Base-by-base conservation (phyloP, 441 rosid species). In the Capsella rubella region DNA sequence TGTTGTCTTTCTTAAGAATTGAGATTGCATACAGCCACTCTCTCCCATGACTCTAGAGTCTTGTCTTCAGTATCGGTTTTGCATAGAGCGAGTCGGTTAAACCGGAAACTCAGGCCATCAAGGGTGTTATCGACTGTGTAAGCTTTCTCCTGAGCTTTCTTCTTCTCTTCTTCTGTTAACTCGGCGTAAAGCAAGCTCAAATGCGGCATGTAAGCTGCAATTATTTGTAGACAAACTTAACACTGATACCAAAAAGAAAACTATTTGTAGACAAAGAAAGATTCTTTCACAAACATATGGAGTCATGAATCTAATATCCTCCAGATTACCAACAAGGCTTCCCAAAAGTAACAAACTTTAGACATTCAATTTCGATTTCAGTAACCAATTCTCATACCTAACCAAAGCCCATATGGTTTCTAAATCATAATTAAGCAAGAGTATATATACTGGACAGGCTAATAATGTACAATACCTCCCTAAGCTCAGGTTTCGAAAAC, bases 141-240 rank as follows among this genome's bases (percentile, higher is more conserved):
- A 21, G 88, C 91, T 73, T 80, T 89, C 74, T 90, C 97, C 75
- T 78, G 81, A 29, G 90, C 95, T 73, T 76, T 81, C 76, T 85
- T 85, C 91, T 91, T 93, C 80, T 86, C 90, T 39, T 88, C 90
- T 28, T 89, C 93, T 1, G 86, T 82, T 34, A 91, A 83, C 78
- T 88, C 90, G 2, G 83, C 89, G 27, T 93, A 93, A 1, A 91
- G 84, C 31, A 93, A 76, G 82, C 98, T 93, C 73, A 86, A 67
- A 83, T 90, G 98, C 3, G 97, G 98, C 97, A 90, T 91, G 87
- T 91, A 93, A 52, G 92, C 97, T 93, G 84, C 82, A 58, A 76
- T 2, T 4, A 62, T 62, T 2, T 47, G 40, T 34, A 47, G 50
- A 51, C 55, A 60, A 66, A 13, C 25, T 21, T 21, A 21, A 21